Evolutionary conservation across 208 protist genomes (phyloP).

Genomic region (Crithidia mellificae): DNA sequence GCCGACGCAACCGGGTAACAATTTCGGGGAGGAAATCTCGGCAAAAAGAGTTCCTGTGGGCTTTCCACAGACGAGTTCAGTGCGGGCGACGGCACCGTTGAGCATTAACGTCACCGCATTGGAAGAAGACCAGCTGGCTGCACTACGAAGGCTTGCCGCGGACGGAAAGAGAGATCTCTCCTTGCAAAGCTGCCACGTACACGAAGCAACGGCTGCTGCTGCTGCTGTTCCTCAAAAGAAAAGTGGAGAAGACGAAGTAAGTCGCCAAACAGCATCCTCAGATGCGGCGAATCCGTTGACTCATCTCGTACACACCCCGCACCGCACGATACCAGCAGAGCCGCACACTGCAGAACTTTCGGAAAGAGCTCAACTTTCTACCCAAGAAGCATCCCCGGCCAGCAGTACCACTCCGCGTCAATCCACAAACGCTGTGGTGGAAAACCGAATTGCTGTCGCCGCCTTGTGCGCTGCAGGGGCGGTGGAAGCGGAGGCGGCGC

Average conservation of each 20-base stretch:
- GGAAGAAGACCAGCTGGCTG: slow-evolving; percentile 1
- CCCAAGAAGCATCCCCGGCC: too few species aligned
- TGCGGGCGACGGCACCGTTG: slow-evolving; percentile 6
- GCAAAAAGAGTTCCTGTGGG: neutral
- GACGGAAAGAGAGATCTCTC: too few species aligned
- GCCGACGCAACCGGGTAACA: too few species aligned
- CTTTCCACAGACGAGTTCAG: neutral
- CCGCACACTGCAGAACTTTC: neutral
- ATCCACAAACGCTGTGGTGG: neutral
- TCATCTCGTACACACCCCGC: slow-evolving; percentile 2
- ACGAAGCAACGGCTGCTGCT: neutral
- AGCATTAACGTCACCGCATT: slow-evolving; percentile 31
- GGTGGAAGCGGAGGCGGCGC: slow-evolving; percentile 16
- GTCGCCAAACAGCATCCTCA: neutral
- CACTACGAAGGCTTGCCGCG: neutral
- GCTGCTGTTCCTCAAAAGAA: neutral
- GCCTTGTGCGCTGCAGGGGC: slow-evolving; percentile 12
- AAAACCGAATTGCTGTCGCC: slow-evolving; percentile 3
- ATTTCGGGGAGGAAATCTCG: too few species aligned
- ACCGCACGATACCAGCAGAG: neutral
- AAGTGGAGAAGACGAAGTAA: neutral
- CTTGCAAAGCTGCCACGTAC: too few species aligned
- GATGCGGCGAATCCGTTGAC: neutral
- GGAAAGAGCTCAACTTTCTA: too few species aligned
- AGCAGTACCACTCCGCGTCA: too few species aligned